These are phyloP conservation scores for Stentor roeselii DNA, from an alignment of 73 alveolate genomes.

Conservation along the genomic window DNA sequence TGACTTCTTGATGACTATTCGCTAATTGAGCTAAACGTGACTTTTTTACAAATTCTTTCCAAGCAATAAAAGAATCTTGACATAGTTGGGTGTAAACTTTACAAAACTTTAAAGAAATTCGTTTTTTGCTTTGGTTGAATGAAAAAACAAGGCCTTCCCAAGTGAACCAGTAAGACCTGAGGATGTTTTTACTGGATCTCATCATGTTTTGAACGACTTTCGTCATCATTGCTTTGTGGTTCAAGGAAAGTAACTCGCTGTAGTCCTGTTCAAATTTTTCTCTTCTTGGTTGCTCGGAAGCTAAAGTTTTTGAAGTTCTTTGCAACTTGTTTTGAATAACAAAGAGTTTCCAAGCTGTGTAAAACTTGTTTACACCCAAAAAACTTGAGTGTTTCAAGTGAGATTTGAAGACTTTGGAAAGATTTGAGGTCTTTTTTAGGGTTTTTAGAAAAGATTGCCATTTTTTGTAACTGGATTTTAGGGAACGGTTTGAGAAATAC, in stretches of 20 bases:
- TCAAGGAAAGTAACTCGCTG: neutral
- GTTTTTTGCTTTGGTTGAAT: neutral
- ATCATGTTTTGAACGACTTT: neutral
- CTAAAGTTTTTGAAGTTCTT: neutral
- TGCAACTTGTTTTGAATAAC: neutral
- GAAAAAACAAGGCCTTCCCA: neutral
- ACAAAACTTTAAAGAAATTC: neutral
- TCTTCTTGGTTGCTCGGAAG: neutral
- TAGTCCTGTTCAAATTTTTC: neutral
- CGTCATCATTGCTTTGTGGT: no score
- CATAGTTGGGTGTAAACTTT: neutral
- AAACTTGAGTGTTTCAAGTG: neutral
- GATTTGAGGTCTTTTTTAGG: neutral
- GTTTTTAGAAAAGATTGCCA: neutral
- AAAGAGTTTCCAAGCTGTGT: conserved; percentile 9
- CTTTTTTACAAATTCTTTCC: neutral
- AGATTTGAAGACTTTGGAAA: neutral
- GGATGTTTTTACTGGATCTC: neutral
- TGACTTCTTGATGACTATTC: neutral
- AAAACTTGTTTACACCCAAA: neutral
- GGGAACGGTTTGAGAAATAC: neutral
- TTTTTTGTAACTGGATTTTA: neutral
- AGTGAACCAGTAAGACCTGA: neutral
- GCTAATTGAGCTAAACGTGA: neutral
- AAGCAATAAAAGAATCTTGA: no score